A percentile compares a stretch with the other conserved stretches of the same genome.
Evolutionary conservation across 1,139 yeast genomes (phyloP).

Genomic region (Debaryomycetaceae sp.): DNA sequence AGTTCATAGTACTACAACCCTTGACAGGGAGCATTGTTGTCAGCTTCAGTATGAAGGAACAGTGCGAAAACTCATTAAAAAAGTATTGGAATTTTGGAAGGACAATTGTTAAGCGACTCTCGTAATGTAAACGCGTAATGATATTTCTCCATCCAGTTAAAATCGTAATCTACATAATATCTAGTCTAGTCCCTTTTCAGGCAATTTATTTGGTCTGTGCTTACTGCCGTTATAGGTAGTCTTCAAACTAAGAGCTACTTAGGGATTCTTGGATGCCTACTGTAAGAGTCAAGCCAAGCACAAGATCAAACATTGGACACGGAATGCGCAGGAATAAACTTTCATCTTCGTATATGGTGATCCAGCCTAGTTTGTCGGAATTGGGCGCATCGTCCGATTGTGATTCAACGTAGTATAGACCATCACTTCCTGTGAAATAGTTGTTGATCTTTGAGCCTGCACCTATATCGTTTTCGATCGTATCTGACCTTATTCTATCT

Average conservation of each 20-base stretch:
- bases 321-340: constrained; percentile 15
- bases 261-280: constrained; percentile 34
- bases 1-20: too few relatives aligned
- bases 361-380: constrained; percentile 60
- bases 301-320: constrained; percentile 45
- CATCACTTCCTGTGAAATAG: constrained; percentile 55
- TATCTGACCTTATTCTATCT: constrained; percentile 4
- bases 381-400: constrained; percentile 62
- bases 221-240: not conserved
- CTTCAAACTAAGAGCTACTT: not conserved
- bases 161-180: not conserved
- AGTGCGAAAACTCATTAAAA: too few relatives aligned
- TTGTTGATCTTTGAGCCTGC: constrained; percentile 29
- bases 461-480: constrained; percentile 22
- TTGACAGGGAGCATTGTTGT: too few relatives aligned
- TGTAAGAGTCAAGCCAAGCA: constrained; percentile 53
- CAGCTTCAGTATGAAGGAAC: too few relatives aligned
- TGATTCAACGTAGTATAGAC: constrained; percentile 38
- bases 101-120: too few relatives aligned
- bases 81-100: too few relatives aligned
- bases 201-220: too few relatives aligned
- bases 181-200: too few relatives aligned
- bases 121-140: too few relatives aligned
- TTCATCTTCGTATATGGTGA: constrained; percentile 53
- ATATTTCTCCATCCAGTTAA: not conserved